phyloP scores from a whole-genome alignment of 176 grass and related monocot genomes.

The Thalia dealbata region DNA sequence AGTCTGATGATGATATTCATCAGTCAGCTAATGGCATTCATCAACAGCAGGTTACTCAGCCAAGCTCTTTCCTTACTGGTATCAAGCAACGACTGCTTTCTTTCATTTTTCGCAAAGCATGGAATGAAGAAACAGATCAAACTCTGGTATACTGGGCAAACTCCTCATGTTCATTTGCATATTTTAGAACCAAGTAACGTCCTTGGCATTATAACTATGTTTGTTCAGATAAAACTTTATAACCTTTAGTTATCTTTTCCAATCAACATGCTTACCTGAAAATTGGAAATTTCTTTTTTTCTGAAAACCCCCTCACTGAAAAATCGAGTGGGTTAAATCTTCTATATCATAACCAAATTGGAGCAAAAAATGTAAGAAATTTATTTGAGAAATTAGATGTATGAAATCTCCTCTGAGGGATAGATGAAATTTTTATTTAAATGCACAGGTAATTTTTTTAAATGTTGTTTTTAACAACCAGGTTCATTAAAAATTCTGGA shows the following conservation, averaged over 20 bases:
- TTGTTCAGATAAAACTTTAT: no score
- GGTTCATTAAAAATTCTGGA: neutral
- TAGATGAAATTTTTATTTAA: neutral
- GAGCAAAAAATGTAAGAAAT: neutral
- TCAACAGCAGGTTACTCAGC: slow-evolving; percentile 37
- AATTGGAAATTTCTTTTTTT: no score
- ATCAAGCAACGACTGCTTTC: slow-evolving; percentile 91
- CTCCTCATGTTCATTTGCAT: slow-evolving; percentile 9
- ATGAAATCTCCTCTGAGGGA: neutral
- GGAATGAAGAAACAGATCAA: slow-evolving; percentile 79
- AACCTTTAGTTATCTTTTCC: no score
- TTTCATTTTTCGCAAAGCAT: slow-evolving; percentile 79
- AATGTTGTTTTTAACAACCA: neutral
- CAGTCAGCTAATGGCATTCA: slow-evolving; percentile 24
- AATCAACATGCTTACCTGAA: no score
- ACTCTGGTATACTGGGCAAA: slow-evolving; percentile 42
- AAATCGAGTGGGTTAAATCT: neutral
- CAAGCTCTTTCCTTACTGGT: slow-evolving; percentile 62
- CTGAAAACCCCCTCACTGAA: neutral
- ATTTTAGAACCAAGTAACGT: slow-evolving; percentile 1
- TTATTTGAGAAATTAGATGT: neutral
- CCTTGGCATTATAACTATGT: no score
- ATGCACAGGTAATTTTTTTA: neutral
- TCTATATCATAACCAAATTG: neutral
- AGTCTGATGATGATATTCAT: neutral